Evolutionary conservation across 306 rosid genomes (phyloP).

Genomic region (barrel medic (Medicago truncatula)): DNA sequence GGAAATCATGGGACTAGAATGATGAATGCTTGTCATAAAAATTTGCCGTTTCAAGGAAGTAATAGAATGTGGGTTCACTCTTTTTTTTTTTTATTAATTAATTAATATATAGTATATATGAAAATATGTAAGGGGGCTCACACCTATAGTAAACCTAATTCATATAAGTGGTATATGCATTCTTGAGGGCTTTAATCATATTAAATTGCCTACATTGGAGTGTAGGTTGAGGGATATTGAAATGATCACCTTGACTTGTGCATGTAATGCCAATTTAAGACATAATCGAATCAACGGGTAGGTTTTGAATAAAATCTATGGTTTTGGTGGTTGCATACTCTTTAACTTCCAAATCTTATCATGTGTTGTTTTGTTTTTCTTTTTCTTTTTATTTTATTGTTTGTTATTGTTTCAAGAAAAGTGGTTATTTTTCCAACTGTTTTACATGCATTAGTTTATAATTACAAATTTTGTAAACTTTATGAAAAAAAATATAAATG

Average conservation of each 20-base stretch:
- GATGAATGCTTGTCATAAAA: constrained; percentile 11
- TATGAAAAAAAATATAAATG: not conserved
- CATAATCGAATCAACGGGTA: constrained; percentile 33
- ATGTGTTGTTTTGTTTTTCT: not conserved
- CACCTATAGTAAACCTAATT: constrained; percentile 49
- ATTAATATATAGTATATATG: constrained; percentile 14
- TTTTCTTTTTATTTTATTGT: not conserved
- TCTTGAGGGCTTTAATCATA: constrained; percentile 37
- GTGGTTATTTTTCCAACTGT: not conserved
- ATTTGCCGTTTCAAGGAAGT: constrained; percentile 37
- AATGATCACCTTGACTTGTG: constrained; percentile 55
- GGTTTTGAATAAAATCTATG: constrained; percentile 44
- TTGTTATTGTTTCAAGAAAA: not conserved
- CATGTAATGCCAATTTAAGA: constrained; percentile 52
- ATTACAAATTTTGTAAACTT: not conserved
- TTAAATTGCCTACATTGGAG: constrained; percentile 26
- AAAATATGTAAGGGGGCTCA: constrained; percentile 23
- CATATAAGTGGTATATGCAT: constrained; percentile 40
- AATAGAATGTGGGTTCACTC: too few species aligned
- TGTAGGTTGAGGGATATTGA: constrained; percentile 7
- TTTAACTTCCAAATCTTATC: constrained; percentile 30
- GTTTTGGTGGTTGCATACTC: constrained; percentile 37
- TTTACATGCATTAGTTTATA: not conserved
- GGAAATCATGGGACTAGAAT: constrained; percentile 39
- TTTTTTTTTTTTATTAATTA: constrained; percentile 11